Evolutionary conservation across 1,284 basidiomycete species (phyloP).

Genomic region (Anthracocystis panici-leucophaei): DNA sequence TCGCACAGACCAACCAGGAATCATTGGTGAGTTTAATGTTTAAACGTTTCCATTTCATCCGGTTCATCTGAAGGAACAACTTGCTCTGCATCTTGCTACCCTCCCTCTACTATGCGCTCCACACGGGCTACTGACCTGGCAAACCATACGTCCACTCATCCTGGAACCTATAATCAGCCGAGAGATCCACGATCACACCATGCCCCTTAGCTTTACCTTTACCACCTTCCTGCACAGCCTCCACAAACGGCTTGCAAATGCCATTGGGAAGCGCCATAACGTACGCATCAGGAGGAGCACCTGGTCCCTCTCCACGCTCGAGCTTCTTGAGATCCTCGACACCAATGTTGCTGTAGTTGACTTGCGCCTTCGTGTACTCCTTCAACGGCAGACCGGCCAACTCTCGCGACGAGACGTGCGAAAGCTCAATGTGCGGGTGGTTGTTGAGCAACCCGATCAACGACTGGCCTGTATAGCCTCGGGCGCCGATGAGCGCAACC

Average conservation of each 20-base stretch:
- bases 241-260: constrained; percentile 95
- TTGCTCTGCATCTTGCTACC: not conserved
- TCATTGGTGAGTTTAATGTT: not conserved
- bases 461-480: constrained; percentile 94
- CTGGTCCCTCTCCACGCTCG: constrained; percentile 62
- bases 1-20: constrained; percentile 6
- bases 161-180: constrained; percentile 96
- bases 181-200: constrained; percentile 81
- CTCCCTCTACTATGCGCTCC: not conserved
- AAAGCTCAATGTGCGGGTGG: constrained; percentile 88
- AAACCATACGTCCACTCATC: constrained; percentile 95
- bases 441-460: constrained; percentile 84
- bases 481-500: constrained; percentile 93
- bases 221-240: constrained; percentile 84
- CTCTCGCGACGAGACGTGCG: constrained; percentile 95
- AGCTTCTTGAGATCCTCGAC: constrained; percentile 67
- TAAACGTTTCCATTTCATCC: constrained; percentile 1
- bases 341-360: constrained; percentile 72
- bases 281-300: constrained; percentile 68
- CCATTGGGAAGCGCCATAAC: constrained; percentile 98
- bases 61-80: not conserved
- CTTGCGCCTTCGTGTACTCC: constrained; percentile 82
- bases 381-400: constrained; percentile 85
- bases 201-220: constrained; percentile 77
- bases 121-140: constrained; percentile 82